Evolutionary conservation across 441 rosid species (phyloP).

Genomic region (Rhodomyrtus psidioides): DNA sequence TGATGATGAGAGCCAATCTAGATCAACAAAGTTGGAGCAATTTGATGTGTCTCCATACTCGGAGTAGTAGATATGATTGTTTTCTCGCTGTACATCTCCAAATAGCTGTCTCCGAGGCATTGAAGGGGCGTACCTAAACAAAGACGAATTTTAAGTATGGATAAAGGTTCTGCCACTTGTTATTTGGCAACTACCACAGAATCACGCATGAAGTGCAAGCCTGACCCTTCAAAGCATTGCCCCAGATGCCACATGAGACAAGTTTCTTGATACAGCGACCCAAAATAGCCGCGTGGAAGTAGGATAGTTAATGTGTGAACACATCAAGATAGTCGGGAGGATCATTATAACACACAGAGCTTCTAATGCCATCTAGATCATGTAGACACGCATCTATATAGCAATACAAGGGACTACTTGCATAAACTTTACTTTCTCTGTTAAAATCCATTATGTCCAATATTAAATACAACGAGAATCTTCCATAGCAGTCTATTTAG

Average conservation of each 20-base stretch:
- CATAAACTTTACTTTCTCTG: background rate
- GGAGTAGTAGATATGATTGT: conserved; percentile 39
- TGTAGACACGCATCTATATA: background rate
- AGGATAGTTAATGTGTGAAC: background rate
- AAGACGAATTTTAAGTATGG: background rate
- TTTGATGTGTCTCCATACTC: conserved; percentile 48
- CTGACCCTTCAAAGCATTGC: background rate
- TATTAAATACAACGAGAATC: background rate
- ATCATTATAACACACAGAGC: background rate
- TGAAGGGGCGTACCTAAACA: conserved; percentile 54
- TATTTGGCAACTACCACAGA: background rate
- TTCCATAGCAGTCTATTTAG: background rate
- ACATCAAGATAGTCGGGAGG: background rate
- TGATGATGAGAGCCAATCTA: conserved; percentile 83
- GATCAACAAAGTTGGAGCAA: conserved; percentile 78
- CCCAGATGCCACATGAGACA: background rate
- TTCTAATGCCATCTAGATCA: background rate
- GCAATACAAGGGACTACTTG: background rate
- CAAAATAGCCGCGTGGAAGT: background rate
- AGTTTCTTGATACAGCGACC: background rate
- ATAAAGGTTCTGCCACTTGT: background rate
- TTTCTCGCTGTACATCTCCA: conserved; percentile 56
- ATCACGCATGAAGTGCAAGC: background rate
- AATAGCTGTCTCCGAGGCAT: conserved; percentile 62
- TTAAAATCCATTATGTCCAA: background rate